Evolutionary conservation across 345 rosid genomes (phyloP), one percentile per base, ranked within the genome.

Genomic region (Lumnitzera racemosa): DNA sequence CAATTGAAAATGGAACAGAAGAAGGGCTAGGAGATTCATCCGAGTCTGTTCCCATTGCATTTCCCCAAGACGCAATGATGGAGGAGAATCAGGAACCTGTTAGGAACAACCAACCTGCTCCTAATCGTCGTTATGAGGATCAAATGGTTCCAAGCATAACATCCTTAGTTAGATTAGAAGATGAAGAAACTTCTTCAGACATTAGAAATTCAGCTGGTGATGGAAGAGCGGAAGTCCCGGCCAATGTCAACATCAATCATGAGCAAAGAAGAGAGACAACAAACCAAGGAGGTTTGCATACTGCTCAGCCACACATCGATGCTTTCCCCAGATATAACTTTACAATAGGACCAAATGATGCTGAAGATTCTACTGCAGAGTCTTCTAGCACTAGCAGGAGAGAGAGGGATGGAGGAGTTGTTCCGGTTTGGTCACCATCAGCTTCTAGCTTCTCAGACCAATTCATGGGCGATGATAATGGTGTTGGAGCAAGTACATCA

Each of bases 81-180:
- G 96, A 84, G 67, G 84, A 89, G 56, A 76, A 57, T 71, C 72
- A 68, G 23, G 90, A 87, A 69, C 71, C 79, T 58, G 56, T 62
- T n/a, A 80, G 77, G 77, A 82, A 81, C 78, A 68, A 76, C 47
- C 81, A 64, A 53, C 68, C 76, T 48, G 54, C 66, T 57, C 61
- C 80, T 50, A 59, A 51, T 51, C 72, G 80, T 17, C 77, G 85
- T 53, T 86, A 84, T n/a, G 91, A 86, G 65, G 99, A 92, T 80
- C 99, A 92, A 68, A 89, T 89, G 99, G 99, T 92, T 36, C 99
- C 99, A 47, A 92, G 95, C 82, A 84, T 92, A 70, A 86, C 97
- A 59, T 66, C 91, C 68, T 66, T 89, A 53, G 58, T 87, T 46
- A 82, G 98, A 74, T 81, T 72, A 11, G 88, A 83, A 69, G 96